Base-by-base conservation (phyloP, 805 yeast genomes). In the Debaryomyces tyrocola region DNA sequence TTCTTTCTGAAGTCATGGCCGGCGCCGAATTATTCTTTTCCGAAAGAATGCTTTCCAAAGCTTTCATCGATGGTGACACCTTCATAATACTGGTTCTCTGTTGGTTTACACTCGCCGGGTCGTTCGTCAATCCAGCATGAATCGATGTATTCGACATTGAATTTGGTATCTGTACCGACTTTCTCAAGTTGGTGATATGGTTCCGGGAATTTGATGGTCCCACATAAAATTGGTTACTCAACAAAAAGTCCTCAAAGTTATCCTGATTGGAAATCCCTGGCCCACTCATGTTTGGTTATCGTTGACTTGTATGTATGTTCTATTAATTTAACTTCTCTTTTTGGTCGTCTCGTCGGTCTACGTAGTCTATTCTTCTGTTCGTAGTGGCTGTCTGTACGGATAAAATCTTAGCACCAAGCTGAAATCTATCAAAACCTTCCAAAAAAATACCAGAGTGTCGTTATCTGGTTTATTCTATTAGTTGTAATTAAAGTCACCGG, bases 1-100 rank as follows among this genome's bases (percentile, higher is more conserved):
- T 45, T 12, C 41, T 24, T 11, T 38, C 48, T 9, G 37, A 20
- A 3, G 21, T 17, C 2, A 18, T 27, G 4, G 9, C 31, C 18
- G 15, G 10, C n/a, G 42, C 33, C 20, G 31, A 39, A 12, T 18
- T 20, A 20, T 28, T 39, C 15, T 53, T 59, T 42, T 59, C 63
- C 29, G 55, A 54, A 29, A 72, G 58, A 17, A 66, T 67, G 38
- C 48, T 52, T 49, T 72, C 77, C 47, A 73, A 59, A 11, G 75
- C 75, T 50, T 67, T 66, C 58, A 73, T 66, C 6, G 73, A 67
- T 5, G 76, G 78, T 27, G 75, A 68, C 24, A 56, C 56, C 45
- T 62, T 63, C 70, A 72, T 71, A 50, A 64, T 58, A 31, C 56
- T 50, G 9, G 75, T 62, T 33, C 51, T 51, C 38, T 48, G 48